Evolutionary conservation across 129 eudicot genomes (phyloP), one percentile per base, ranked within the genome.

Genomic region (Flaveria robusta): DNA sequence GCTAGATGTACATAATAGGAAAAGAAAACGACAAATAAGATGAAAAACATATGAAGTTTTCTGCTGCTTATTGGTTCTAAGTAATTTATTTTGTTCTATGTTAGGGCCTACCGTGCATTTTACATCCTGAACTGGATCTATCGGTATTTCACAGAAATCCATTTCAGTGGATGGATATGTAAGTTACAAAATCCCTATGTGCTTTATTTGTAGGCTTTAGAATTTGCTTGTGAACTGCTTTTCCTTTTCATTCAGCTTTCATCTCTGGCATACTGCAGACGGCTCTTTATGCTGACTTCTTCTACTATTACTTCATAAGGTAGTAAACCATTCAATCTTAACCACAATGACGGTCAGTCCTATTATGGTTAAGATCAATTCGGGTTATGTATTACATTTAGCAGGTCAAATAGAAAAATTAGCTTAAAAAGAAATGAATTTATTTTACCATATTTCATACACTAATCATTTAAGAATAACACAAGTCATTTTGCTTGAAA

Each of bases 121-220:
- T 92, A 92, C 88, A 90, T 92, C 71, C 79, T 90, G 70, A 92
- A 92, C 88, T 92, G 98, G 98, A 86, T 90, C 31, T 92, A 88
- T 79, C 95, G 98, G 70, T 90, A 86, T 69, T 77, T 90, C 70
- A 86, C 92, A 4, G 94, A 90, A 84, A 68, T 42, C 18, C 89
- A 60, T 76, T 92, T 83, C 82, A 55, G 16, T 54, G 83, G 87
- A 45, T 90, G 98, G 98, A 92, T 92, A 55, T 69, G 96, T 90
- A 88, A 83, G 94, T 79, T 55, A 20, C 42, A 64, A 15, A 19
- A 54, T 49, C 56, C 20, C n/a, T 13, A 27, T 9, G 22, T 60
- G 62, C 7, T 27, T 27, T 46, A 22, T 62, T 20, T 66, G 59
- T 60, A 47, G 46, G 22, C 10, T 39, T n/a, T 50, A 66, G 31